Conservation (phyloP, 164 flowering plant species). For the Brasenia schreberi region DNA sequence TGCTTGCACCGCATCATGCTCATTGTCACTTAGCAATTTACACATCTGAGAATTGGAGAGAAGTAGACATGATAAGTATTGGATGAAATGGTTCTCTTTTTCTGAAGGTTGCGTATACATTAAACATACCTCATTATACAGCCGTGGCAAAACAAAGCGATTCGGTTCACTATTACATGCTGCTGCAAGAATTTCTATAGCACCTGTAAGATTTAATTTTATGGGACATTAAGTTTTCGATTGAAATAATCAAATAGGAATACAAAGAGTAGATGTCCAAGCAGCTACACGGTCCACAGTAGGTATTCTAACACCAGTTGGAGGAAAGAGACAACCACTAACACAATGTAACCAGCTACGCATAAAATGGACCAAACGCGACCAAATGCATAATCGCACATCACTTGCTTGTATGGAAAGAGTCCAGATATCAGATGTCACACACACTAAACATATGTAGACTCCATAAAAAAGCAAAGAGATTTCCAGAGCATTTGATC, state of each 20-base stretch:
- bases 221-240: not conserved
- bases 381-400: not conserved
- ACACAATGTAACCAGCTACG: not conserved
- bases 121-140: constrained; percentile 48
- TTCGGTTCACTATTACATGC: constrained; percentile 38
- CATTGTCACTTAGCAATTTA: constrained; percentile 26
- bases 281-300: not conserved
- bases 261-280: constrained; percentile 1
- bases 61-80: not conserved
- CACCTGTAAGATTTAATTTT: not conserved
- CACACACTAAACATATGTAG: no score
- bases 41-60: constrained; percentile 34
- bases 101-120: not conserved
- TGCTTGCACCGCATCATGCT: constrained; percentile 28
- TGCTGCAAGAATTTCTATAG: constrained; percentile 22
- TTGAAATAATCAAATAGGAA: constrained; percentile 33
- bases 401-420: no score
- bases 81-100: not conserved
- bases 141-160: constrained; percentile 29
- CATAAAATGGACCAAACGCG: not conserved
- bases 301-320: not conserved
- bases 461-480: no score
- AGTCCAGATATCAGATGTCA: no score
- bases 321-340: not conserved
- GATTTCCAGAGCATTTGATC: no score